Base-by-base conservation (phyloP, 148 eudicot genomes). In the Vaccinium vitisidaea region DNA sequence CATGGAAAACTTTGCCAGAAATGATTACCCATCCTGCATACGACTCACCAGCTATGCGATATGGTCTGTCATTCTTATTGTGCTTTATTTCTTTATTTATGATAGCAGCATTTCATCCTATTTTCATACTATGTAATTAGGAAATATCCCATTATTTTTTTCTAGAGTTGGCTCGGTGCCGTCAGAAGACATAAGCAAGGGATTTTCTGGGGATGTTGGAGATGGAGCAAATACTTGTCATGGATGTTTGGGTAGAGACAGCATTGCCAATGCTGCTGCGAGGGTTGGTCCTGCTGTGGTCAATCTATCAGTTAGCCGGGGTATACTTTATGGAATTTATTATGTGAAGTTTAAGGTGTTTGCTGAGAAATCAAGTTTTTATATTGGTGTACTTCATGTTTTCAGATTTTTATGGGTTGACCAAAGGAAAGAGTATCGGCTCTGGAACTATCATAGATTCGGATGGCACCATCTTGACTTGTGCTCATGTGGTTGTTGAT, bases 231-330 rank as follows among this genome's bases (percentile, higher is more conserved):
- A 86, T 80, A 88, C 89, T 84, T 87, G 91, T 80, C 89, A 89
- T 63, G 90, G 85, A 83, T 94, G 95, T 85, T 88, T 94, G 77
- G 92, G 93, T 63, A 90, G 91, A 80, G 95, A 95, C 81, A 90
- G 94, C 80, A 91, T 95, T 84, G 95, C 95, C 52, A 90, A 95
- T 88, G 98, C 98, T 48, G 95, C 98, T 88, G 95, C 99, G 82
- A 92, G 84, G 89, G 93, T 94, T 88, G 92, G 97, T 85, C 95
- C 98, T 79, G 95, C 99, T 86, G 97, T 96, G 53, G 98, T 96
- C 83, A 94, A 94, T 88, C 81, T 96, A 76, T 92, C 97, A 52
- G 98, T 93, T 70, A 94, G 94, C 15, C 88, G 89, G 85, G 92
- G 99, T 93, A 90, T 84, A 52, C 53, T 27, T 50, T 74, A 46